A percentile compares a stretch with the other conserved stretches of the same genome.
Evolutionary conservation across 163 green algal genomes (phyloP).

Genomic region (Scenedesmus sp.): DNA sequence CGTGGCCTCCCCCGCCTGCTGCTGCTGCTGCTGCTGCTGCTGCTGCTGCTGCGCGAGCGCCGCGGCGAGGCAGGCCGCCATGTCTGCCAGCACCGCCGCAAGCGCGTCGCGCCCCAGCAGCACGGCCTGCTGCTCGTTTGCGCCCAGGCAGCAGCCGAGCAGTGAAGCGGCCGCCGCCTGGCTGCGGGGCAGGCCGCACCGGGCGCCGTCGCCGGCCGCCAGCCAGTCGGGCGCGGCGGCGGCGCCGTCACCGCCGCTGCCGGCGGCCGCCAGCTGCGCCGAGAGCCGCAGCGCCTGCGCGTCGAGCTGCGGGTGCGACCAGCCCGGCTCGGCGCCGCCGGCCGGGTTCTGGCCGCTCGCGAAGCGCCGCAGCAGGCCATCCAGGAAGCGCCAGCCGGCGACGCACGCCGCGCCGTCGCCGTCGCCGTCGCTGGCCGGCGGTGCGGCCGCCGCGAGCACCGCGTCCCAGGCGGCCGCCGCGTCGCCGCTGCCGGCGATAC

Average conservation of each 20-base stretch:
- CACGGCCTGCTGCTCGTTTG: constrained; percentile 34
- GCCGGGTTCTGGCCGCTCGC: constrained; percentile 5
- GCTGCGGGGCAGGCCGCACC: neutral
- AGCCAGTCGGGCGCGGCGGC: neutral
- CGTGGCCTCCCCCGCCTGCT: neutral
- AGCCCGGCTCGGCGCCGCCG: neutral
- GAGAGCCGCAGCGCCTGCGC: constrained; percentile 4
- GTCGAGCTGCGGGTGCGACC: constrained; percentile 16
- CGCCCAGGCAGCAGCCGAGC: constrained; percentile 38
- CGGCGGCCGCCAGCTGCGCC: constrained; percentile 7
- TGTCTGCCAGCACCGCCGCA: neutral
- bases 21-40: constrained; percentile 14
- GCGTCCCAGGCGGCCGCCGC: constrained; percentile 4
- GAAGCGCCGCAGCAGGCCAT: constrained; percentile 30
- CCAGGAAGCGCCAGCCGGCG: constrained; percentile 13
- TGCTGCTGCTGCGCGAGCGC: constrained; percentile 2
- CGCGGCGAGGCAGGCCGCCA: neutral
- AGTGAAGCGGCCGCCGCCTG: constrained; percentile 17
- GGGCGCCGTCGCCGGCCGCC: neutral
- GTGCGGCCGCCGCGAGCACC: neutral
- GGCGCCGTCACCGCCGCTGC: constrained; percentile 18
- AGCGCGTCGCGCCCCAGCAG: constrained; percentile 7
- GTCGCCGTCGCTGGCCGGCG: neutral
- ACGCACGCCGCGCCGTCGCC: no score
- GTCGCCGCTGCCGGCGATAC: constrained; percentile 2